Evolutionary conservation across 257 asterid genomes (phyloP), one percentile per base, ranked within the genome.

Genomic region (Galeopsis tetrahit): DNA sequence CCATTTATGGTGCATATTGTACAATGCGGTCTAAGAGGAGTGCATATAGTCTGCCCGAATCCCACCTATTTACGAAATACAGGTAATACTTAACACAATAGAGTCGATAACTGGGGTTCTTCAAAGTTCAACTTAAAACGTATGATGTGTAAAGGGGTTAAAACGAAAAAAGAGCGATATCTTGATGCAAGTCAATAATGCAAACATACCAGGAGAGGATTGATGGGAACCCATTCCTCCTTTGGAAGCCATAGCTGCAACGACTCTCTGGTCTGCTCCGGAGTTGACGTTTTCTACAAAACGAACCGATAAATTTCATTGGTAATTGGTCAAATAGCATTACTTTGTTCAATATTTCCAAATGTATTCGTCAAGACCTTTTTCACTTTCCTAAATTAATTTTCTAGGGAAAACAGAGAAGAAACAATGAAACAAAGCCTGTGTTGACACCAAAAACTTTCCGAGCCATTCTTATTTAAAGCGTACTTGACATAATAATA

Each of bases 231-330:
- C 99, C 99, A 94, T 79, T 91, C 98, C 68, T 94, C 99, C 86
- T 90, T 94, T 1, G 99, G 98, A 81, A 94, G 96, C 99, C 99
- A 94, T 68, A 85, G 85, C 58, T 94, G 97, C 90, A 94, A 79
- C n/a, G 99, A 83, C 75, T 75, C 85, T 80, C 99, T 81, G 3
- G 97, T 94, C 82, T 87, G 84, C 86, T 94, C 99, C 0, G 99
- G 98, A 6, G 93, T 80, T 5, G 80, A 73, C 13, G 97, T 91
- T 86, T 65, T 89, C 99, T 94, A 77, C 68, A 44, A 68, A 70
- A 67, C 31, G 28, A 64, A 56, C 3, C 68, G 57, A 66, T 40
- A 60, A 71, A 67, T n/a, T 57, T 55, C 36, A 14, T 14, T 38
- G 32, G 51, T 44, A 5, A 44, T 9, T 4, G 57, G 48, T 66